These are phyloP conservation scores for Panicum hallii DNA, from an alignment of 202 grass and related monocot genomes.

Conservation along the genomic window DNA sequence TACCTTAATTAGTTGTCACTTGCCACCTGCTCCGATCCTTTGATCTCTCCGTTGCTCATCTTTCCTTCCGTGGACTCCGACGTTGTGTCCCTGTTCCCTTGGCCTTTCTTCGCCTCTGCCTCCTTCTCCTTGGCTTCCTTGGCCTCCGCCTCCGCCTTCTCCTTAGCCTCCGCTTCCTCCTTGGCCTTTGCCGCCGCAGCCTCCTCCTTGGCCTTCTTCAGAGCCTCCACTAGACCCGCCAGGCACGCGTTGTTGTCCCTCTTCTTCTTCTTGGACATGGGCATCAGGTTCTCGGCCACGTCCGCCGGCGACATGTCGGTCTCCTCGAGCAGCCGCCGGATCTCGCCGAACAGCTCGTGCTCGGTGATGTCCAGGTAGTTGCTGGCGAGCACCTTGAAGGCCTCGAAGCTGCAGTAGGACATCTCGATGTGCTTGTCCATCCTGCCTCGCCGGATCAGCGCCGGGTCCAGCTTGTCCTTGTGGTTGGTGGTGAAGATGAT, in stretches of 20 bases:
- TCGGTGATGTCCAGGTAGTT: constrained; percentile 44
- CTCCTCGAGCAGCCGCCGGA: constrained; percentile 43
- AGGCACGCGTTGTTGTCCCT: constrained; percentile 34
- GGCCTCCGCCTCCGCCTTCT: not conserved
- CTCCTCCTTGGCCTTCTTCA: constrained; percentile 43
- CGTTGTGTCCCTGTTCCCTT: not conserved
- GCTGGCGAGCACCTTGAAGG: constrained; percentile 59
- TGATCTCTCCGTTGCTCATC: constrained; percentile 24
- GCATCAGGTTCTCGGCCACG: constrained; percentile 67
- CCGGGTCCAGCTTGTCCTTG: constrained; percentile 64
- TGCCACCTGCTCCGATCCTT: constrained; percentile 3
- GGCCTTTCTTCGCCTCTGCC: not conserved
- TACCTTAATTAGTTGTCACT: not conserved
- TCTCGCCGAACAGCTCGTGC: constrained; percentile 40
- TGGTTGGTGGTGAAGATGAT: constrained; percentile 73
- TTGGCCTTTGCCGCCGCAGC: constrained; percentile 18
- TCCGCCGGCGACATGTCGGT: constrained; percentile 59
- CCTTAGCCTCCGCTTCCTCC: constrained; percentile 1
- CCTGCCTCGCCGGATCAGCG: constrained; percentile 60
- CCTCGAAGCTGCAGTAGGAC: constrained; percentile 61
- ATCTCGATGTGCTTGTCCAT: constrained; percentile 85
- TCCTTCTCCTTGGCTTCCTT: constrained; percentile 2
- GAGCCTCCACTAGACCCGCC: constrained; percentile 26
- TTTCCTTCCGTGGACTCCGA: not conserved
- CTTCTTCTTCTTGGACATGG: constrained; percentile 55